Evolutionary conservation across 257 asterid species (phyloP), one percentile per base, ranked within the genome.

Genomic region (Osmanthus fragrans): DNA sequence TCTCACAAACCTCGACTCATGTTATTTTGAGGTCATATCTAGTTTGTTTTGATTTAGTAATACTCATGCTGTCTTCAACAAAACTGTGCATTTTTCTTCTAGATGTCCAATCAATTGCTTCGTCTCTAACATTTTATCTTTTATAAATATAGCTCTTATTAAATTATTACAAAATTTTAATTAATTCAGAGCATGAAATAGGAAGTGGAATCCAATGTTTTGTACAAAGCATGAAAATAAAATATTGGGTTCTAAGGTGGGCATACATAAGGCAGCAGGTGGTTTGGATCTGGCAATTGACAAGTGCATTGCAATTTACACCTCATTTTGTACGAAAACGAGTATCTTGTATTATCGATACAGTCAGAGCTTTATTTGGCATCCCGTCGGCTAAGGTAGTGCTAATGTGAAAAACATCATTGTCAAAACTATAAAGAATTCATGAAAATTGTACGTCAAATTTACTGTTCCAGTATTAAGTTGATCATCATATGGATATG

Each of bases 281-380:
- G 88, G 82, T 40, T 78, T 82, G 81, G 88, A 82, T 80, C 87
- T 84, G 84, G 73, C 49, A 11, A 64, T 30, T 29, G 66, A 34
- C 40, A 9, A 40, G 15, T 10, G 47, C 47, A 40, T 40, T 40
- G 47, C 47, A 45, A 21, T 23, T 77, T 70, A 71, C 34, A 30
- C 33, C 39, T 19, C 34, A 15, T 30, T 71, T 15, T 45, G 77
- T 63, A 73, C 70, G 27, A 19, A 21, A 72, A 70, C 40, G 58
- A 30, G 23, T 5, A 45, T 45, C 39, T 49, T 70, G 72, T 6
- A 56, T 36, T 58, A 33, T 19, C 73, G 7, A 70, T 56, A 6
- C 27, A 21, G 65, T 32, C 34, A 32, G 2, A 32, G 34, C 34
- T 32, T n/a, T 34, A 11, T n/a, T 13, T 37, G 71, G 58, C 40